Conservation (phyloP, 257 asterid genomes). For the Nicotiana knightiana region DNA sequence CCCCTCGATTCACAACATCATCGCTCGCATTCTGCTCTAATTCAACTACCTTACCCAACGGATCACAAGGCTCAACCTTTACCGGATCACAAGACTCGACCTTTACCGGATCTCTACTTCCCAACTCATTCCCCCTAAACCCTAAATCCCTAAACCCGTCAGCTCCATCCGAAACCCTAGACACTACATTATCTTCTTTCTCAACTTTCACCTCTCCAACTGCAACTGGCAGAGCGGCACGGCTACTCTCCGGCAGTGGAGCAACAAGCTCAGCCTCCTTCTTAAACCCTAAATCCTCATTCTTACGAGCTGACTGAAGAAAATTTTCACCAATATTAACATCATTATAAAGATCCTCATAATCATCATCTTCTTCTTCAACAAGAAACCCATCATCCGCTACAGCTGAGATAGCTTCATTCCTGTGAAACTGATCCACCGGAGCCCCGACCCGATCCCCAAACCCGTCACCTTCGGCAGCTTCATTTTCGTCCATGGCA, state of each 20-base stretch:
- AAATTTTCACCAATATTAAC: conserved; percentile 93
- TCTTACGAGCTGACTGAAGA: conserved; percentile 55
- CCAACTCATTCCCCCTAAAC: no score
- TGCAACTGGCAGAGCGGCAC: no score
- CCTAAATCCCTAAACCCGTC: no score
- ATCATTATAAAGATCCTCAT: conserved; percentile 91
- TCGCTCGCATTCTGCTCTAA: conserved; percentile 10
- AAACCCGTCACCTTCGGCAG: conserved; percentile 27
- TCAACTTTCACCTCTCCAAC: no score
- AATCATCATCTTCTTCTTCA: conserved; percentile 82
- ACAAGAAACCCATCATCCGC: conserved; percentile 69
- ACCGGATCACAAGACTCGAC: no score
- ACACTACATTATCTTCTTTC: no score
- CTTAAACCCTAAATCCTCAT: conserved; percentile 31
- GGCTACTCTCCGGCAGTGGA: no score
- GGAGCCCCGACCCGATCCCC: conserved; percentile 38
- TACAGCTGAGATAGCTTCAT: conserved; percentile 82
- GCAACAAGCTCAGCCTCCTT: no score
- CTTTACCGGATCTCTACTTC: no score
- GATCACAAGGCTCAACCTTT: no score
- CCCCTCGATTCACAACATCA: conserved; percentile 11
- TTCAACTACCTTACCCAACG: neutral
- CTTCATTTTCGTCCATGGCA: conserved; percentile 11
- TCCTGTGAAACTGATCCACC: conserved; percentile 55
- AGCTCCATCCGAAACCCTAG: no score